Percentiles rank a stretch among this genome's conserved stretches.
phyloP scores from a whole-genome alignment of 2,329 filamentous ascomycete species.

The Penicillium sp. region DNA sequence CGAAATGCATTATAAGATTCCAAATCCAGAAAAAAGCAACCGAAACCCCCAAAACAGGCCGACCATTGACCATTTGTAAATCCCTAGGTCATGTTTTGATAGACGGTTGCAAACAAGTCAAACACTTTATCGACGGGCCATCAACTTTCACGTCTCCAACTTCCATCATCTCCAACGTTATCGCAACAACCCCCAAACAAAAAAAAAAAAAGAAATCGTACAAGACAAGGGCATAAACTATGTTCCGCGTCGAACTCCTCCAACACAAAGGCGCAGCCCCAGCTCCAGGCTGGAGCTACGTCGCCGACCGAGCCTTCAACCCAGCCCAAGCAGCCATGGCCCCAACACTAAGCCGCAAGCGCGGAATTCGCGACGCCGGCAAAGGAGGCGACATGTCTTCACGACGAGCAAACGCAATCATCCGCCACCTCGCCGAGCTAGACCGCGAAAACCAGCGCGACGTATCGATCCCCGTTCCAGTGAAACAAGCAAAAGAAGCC shows the following conservation, averaged over 20 bases:
- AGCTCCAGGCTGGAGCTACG: slow-evolving; percentile 89
- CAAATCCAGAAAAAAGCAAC: neutral
- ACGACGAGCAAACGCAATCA: slow-evolving; percentile 78
- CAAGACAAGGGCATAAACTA: neutral
- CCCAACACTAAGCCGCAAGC: slow-evolving; percentile 63
- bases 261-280: slow-evolving; percentile 67
- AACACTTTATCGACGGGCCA: slow-evolving; percentile 12
- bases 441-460: slow-evolving; percentile 78
- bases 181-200: neutral
- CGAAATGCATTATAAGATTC: neutral
- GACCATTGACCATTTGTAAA: neutral
- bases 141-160: slow-evolving; percentile 6
- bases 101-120: slow-evolving; percentile 20
- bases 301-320: slow-evolving; percentile 69
- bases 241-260: slow-evolving; percentile 79
- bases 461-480: slow-evolving; percentile 67
- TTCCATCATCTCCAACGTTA: neutral
- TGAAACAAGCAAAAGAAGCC: slow-evolving; percentile 50
- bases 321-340: slow-evolving; percentile 56
- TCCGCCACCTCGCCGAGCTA: slow-evolving; percentile 78
- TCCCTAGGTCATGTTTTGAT: neutral
- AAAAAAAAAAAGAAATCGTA: neutral
- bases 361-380: slow-evolving; percentile 62
- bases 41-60: neutral
- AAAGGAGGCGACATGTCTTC: slow-evolving; percentile 68